Evolutionary conservation across 768 basidiomycete genomes (phyloP).

Genomic region (Neoboletus brunneissimus): DNA sequence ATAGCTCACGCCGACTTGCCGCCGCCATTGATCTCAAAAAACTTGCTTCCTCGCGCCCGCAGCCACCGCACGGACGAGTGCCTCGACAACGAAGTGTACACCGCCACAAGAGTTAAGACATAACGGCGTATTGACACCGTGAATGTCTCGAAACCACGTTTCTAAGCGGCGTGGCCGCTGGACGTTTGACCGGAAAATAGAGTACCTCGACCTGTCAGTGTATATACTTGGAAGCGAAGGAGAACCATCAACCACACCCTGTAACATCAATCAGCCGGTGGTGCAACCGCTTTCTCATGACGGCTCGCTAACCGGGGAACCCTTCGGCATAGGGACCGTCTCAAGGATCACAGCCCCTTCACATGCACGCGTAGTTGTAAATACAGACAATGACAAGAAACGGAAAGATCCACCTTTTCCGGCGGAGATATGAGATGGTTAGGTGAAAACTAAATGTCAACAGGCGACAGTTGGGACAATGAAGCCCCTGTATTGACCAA

Average conservation of each 20-base stretch:
- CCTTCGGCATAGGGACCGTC: background rate
- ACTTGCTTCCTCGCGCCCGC: constrained; percentile 21
- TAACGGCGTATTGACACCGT: constrained; percentile 5
- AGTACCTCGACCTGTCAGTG: background rate
- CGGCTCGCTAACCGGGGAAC: background rate
- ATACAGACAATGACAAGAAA: background rate
- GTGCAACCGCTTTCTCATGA: too few species aligned
- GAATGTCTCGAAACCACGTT: constrained; percentile 5
- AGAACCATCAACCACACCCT: background rate
- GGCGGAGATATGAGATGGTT: constrained; percentile 19
- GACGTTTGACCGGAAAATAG: background rate
- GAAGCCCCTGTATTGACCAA: background rate
- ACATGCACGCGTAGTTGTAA: background rate
- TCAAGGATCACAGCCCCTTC: background rate
- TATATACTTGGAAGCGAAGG: background rate
- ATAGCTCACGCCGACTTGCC: constrained; percentile 2
- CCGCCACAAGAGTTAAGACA: constrained; percentile 11
- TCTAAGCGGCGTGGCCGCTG: background rate
- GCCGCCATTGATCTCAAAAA: background rate
- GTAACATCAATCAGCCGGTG: background rate
- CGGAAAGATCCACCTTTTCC: constrained; percentile 5
- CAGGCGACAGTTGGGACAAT: background rate
- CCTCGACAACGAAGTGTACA: constrained; percentile 1
- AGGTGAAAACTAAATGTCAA: background rate
- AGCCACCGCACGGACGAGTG: constrained; percentile 22